phyloP scores from a whole-genome alignment of 306 rosid genomes.

The Pyrus communis region DNA sequence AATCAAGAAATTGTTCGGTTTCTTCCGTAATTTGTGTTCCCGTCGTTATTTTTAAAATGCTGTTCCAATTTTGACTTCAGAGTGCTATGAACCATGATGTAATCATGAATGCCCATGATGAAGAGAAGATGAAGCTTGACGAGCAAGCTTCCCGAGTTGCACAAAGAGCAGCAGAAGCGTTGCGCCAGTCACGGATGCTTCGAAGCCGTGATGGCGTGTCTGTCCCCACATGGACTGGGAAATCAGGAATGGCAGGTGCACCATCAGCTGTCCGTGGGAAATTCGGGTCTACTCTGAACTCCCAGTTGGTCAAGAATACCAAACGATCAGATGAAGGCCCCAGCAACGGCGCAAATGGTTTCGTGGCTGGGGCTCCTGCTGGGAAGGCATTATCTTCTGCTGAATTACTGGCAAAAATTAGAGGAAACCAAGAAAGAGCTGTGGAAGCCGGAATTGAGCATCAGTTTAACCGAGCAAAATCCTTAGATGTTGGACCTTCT shows the following conservation, averaged over 20 bases:
- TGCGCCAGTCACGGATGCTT: conserved; percentile 73
- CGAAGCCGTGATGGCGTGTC: conserved; percentile 65
- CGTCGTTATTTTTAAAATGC: conserved; percentile 6
- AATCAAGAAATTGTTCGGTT: not conserved
- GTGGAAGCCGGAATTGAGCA: conserved; percentile 62
- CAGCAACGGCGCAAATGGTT: conserved; percentile 40
- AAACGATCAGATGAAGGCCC: conserved; percentile 40
- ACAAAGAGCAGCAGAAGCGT: conserved; percentile 91
- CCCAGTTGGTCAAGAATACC: conserved; percentile 37
- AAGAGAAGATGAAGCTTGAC: conserved; percentile 78
- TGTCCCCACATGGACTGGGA: conserved; percentile 97
- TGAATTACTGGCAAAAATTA: conserved; percentile 60
- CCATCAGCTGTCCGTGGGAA: conserved; percentile 62
- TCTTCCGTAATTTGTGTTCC: not conserved
- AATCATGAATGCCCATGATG: conserved; percentile 83
- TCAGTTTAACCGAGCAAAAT: conserved; percentile 43
- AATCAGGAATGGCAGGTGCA: conserved; percentile 91
- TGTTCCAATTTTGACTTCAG: conserved; percentile 24
- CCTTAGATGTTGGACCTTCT: conserved; percentile 34
- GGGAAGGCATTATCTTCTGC: conserved; percentile 85
- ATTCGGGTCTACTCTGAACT: conserved; percentile 73
- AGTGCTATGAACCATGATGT: conserved; percentile 90
- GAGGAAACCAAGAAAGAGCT: conserved; percentile 71
- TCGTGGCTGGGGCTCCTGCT: conserved; percentile 68
- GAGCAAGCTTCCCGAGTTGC: conserved; percentile 93